Evolutionary conservation across 2,329 filamentous ascomycete species (phyloP).

Genomic region (Tolypocladium endophyticum): DNA sequence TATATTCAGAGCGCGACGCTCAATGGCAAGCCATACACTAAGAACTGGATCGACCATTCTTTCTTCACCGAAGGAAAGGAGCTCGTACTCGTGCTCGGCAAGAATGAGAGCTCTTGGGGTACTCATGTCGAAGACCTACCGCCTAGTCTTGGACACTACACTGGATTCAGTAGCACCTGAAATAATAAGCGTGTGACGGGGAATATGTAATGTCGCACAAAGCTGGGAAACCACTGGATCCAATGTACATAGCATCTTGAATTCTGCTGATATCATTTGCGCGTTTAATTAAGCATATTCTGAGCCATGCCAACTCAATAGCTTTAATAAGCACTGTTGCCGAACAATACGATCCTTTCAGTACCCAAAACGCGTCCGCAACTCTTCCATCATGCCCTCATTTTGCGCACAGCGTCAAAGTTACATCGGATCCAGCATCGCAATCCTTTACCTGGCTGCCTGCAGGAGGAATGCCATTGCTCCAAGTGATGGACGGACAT

Average conservation of each 20-base stretch:
- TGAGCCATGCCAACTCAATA: neutral
- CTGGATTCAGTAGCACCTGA: constrained; percentile 14
- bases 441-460: constrained; percentile 28
- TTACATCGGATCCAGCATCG: constrained; percentile 18
- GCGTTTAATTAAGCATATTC: neutral
- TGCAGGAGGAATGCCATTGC: constrained; percentile 19
- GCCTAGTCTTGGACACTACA: constrained; percentile 40
- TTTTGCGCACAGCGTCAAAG: constrained; percentile 21
- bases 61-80: constrained; percentile 57
- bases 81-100: constrained; percentile 51
- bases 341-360: neutral
- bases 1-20: constrained; percentile 57
- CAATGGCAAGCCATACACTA: constrained; percentile 47
- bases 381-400: neutral
- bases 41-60: constrained; percentile 57
- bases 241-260: neutral
- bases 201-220: neutral
- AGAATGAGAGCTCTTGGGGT: constrained; percentile 54
- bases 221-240: neutral
- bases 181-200: no score
- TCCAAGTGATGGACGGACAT: constrained; percentile 26
- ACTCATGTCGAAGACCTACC: constrained; percentile 48
- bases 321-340: neutral
- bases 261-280: neutral
- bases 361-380: no score